Evolutionary conservation across 192 early-diverging fungal species (phyloP).

Genomic region (Podila minutissima): DNA sequence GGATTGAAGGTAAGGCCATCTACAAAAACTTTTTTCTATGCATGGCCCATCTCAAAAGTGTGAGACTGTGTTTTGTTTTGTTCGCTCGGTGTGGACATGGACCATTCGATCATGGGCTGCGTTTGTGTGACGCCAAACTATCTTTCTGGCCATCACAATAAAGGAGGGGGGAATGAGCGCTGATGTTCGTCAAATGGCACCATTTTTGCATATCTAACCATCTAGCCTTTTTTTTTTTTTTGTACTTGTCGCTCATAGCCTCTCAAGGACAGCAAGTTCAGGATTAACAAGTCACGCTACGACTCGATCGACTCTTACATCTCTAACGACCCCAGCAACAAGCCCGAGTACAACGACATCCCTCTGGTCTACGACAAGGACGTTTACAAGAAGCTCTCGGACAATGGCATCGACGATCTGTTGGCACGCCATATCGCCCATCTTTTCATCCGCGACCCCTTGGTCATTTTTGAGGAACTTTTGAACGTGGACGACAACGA

Average conservation of each 20-base stretch:
- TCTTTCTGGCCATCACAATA: too few species aligned
- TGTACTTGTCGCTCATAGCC: constrained; percentile 55
- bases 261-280: constrained; percentile 75
- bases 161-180: background rate
- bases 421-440: constrained; percentile 94
- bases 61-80: background rate
- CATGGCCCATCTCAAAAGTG: background rate
- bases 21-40: background rate
- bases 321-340: constrained; percentile 73
- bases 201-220: constrained; percentile 40
- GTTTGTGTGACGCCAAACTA: background rate
- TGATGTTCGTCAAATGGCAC: constrained; percentile 43
- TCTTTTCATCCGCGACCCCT: constrained; percentile 97
- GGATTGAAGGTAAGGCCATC: constrained; percentile 67
- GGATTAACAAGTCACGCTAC: constrained; percentile 96
- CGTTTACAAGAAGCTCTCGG: constrained; percentile 76
- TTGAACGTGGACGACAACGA: constrained; percentile 86
- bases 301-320: constrained; percentile 94
- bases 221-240: constrained; percentile 14
- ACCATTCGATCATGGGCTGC: background rate
- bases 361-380: constrained; percentile 81
- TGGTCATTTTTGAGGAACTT: constrained; percentile 94
- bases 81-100: background rate
- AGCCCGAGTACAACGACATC: constrained; percentile 94
- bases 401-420: constrained; percentile 86